Conservation (phyloP, 1,139 yeast genomes). For the Pichia sp. region DNA sequence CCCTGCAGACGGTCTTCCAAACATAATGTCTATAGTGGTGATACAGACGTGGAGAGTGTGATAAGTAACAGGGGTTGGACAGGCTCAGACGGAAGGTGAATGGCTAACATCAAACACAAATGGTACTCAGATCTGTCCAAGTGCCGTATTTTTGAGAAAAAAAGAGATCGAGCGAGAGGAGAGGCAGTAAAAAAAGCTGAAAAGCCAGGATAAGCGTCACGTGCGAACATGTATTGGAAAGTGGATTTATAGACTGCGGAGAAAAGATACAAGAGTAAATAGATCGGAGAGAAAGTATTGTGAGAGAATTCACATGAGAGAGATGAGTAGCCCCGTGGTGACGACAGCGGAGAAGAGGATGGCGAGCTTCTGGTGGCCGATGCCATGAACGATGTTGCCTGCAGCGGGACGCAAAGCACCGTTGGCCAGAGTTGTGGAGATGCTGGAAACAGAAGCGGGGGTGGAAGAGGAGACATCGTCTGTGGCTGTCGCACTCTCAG, state of each 20-base stretch:
- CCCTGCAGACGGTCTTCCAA: constrained; percentile 39
- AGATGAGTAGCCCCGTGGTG: background rate
- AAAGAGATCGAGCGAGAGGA: background rate
- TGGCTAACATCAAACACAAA: background rate
- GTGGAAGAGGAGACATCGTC: background rate
- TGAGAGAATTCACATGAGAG: background rate
- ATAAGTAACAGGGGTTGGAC: background rate
- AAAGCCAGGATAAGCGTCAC: background rate
- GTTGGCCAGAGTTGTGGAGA: background rate
- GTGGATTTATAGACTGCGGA: background rate
- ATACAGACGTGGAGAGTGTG: background rate
- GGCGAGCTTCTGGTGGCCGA: background rate
- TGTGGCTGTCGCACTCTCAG: background rate
- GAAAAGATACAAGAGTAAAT: background rate
- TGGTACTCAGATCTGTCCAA: background rate
- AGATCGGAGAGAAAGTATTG: no score
- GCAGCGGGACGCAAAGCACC: no score
- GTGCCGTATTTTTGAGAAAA: background rate
- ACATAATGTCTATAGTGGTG: constrained; percentile 33
- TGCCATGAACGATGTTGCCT: background rate
- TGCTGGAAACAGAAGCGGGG: background rate
- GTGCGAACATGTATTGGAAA: background rate
- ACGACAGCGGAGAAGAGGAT: background rate
- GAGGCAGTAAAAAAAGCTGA: background rate
- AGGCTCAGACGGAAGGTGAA: background rate